Base-by-base conservation (phyloP, 331 rosid genomes). In the Arachis monticola region DNA sequence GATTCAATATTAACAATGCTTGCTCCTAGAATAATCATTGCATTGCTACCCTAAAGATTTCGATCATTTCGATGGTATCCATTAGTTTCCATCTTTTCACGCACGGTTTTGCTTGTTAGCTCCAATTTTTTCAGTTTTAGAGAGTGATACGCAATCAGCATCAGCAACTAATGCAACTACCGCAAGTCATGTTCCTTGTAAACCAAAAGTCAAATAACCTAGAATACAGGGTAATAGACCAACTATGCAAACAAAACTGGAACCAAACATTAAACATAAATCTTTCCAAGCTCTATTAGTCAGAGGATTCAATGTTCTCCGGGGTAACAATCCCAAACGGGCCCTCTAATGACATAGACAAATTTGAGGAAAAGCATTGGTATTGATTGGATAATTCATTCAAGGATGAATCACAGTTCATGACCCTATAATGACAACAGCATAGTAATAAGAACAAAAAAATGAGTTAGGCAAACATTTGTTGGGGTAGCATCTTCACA, bases 221-320 rank as follows among this genome's bases (percentile, higher is more conserved):
- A 32, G 22, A 17, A 17, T 17, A 17, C 22, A 17, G 22, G 22
- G 22, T 17, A 0, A 17, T 1, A 27, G 45, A 10, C 12, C 3
- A 32, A 32, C 38, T 0, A 32, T 1, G 7, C 44, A 40, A 27
- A 55, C n/a, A 65, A 65, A 55, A 10, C 13, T 32, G 8, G 8
- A 41, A 38, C 46, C 60, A 27, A 74, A 32, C 38, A 32, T 32
- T 32, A 32, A 51, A 40, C 14, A 61, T 32, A 38, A 64, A 30
- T 27, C 73, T 56, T 12, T 46, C 5, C 6, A 11, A 11, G 22
- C 12, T 66, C 13, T 45, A 1, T 10, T 10, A 41, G 30, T 58
- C 71, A 63, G 35, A 63, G 47, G 10, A 44, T 65, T 66, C 32
- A 73, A n/a, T 75, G 50, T 55, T 42, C 2, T 22, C 3, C 6